Evolutionary conservation across 1,284 basidiomycete species (phyloP).

Genomic region (Omphalotus olearius): DNA sequence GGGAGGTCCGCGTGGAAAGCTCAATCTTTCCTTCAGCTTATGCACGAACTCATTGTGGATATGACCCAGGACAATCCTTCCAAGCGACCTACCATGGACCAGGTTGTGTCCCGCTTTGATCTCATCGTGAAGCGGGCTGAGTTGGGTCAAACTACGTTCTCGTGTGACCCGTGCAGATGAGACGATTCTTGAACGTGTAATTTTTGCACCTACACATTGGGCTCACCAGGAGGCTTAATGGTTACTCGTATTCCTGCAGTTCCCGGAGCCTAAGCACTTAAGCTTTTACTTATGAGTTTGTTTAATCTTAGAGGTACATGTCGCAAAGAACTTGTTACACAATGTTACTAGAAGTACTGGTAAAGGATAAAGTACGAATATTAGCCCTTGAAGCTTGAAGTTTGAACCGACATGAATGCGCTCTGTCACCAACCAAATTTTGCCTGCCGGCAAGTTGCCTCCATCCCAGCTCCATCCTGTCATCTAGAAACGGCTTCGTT

Average conservation of each 20-base stretch:
- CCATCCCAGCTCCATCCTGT: no score
- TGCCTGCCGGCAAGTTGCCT: no score
- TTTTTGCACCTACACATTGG: neutral
- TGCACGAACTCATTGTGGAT: slow-evolving; percentile 21
- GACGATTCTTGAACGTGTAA: neutral
- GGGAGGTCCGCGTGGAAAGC: neutral
- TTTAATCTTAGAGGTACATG: no score
- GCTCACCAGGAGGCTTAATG: neutral
- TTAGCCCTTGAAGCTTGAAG: no score
- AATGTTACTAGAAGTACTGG: no score
- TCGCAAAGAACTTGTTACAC: no score
- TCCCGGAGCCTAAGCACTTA: neutral
- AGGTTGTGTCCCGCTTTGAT: slow-evolving; percentile 21
- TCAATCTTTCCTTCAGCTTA: slow-evolving; percentile 20
- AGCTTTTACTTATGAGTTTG: no score
- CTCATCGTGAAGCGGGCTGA: slow-evolving; percentile 13
- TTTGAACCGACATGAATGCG: no score
- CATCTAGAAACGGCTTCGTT: no score
- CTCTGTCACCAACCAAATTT: no score
- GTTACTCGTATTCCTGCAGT: slow-evolving; percentile 2
- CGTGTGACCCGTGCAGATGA: neutral
- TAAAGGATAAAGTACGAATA: no score
- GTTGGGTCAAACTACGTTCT: slow-evolving; percentile 10
- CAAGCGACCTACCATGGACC: slow-evolving; percentile 25
- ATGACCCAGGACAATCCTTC: slow-evolving; percentile 26